Evolutionary conservation across 2,329 filamentous ascomycete species (phyloP).

Genomic region (Colletotrichum sp.): DNA sequence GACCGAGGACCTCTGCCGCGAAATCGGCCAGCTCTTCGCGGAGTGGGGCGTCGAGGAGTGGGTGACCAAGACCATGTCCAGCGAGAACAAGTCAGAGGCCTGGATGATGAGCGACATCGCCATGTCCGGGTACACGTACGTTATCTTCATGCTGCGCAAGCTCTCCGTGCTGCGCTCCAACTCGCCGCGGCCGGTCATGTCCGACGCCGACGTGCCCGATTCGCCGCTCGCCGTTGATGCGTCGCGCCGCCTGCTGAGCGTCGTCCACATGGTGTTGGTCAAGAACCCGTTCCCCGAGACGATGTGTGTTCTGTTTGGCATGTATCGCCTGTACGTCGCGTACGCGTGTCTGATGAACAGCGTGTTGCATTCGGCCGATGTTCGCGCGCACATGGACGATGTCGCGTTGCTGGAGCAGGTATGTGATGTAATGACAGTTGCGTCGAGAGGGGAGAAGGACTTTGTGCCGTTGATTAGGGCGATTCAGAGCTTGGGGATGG

Average conservation of each 20-base stretch:
- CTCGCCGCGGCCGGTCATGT: constrained; percentile 28
- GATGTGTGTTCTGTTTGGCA: constrained; percentile 28
- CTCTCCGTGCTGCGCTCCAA: constrained; percentile 23
- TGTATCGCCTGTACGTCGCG: constrained; percentile 30
- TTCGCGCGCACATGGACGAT: constrained; percentile 21
- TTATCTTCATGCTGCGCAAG: constrained; percentile 37
- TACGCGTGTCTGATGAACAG: constrained; percentile 30
- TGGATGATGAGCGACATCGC: constrained; percentile 33
- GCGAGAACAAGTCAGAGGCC: constrained; percentile 21
- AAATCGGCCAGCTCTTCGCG: constrained; percentile 28
- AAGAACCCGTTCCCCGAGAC: constrained; percentile 27
- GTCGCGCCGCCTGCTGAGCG: constrained; percentile 24
- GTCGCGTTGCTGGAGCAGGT: constrained; percentile 25
- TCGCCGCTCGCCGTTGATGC: constrained; percentile 31
- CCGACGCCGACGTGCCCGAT: constrained; percentile 31
- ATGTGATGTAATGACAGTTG: constrained; percentile 14
- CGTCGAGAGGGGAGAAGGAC: constrained; percentile 27
- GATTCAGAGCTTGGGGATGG: constrained; percentile 27
- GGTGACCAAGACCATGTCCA: constrained; percentile 22
- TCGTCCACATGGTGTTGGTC: constrained; percentile 23
- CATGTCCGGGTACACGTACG: constrained; percentile 32
- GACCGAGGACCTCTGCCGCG: constrained; percentile 30
- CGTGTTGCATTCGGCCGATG: constrained; percentile 24
- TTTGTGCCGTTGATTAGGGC: constrained; percentile 30
- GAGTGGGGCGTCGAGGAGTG: constrained; percentile 33